Evolutionary conservation across 2,329 filamentous ascomycete genomes (phyloP), one percentile per base, ranked within the genome.

Genomic region (Chlorencoelia australis): DNA sequence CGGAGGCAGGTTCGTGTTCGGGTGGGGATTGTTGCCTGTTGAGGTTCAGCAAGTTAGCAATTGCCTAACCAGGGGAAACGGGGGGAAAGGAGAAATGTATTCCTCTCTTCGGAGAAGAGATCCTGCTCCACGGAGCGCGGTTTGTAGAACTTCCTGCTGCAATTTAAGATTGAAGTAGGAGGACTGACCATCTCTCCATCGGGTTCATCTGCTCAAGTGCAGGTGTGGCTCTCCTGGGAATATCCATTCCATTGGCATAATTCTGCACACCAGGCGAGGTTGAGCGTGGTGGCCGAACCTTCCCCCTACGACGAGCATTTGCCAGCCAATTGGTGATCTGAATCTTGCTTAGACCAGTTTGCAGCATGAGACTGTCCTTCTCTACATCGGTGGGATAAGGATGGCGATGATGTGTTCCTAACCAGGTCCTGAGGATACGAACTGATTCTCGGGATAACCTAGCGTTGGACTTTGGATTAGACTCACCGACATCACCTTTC

Each of bases 281-380:
- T 19, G 74, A 76, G 45, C 79, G 70, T 30, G 75, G 75, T 2
- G 73, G 67, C 31, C 78, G 74, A 37, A 82, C 76, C 63, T 94
- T 94, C 50, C 83, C 79, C 44, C 87, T 73, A 39, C 87, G 75
- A 28, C 87, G 77, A 39, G 86, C 86, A 59, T 94, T 94, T 41
- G 87, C 87, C 30, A 94, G 74, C 87, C 87, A 94, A 56, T 93
- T 94, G 8, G 79, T 80, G 49, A 94, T 89, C 54, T 95, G 88
- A 10, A 71, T 81, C 51, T 84, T 76, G 56, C 76, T 87, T 26
- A 95, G 67, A 6, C 86, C 85, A 1, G 87, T 94, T 49, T 82
- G 73, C 30, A 73, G 69, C 58, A 86, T 81, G 17, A 95, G 66
- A 43, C 75, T 71, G 47, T 87, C 82, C 53, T 89, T 93, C 55